Evolutionary conservation across 257 asterid genomes (phyloP).

Genomic region (Solanum phureja): DNA sequence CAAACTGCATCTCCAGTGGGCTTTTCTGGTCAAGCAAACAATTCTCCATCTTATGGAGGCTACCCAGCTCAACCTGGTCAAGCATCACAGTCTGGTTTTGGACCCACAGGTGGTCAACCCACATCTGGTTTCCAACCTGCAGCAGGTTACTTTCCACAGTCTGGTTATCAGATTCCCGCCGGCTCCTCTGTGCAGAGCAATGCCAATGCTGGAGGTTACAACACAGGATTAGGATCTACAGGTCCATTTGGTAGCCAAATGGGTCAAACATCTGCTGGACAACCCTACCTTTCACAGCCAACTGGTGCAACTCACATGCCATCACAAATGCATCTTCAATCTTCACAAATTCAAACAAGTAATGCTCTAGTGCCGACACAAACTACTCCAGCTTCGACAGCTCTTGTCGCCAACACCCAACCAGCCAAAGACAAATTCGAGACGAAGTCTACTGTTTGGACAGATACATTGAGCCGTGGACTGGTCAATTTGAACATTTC

Average conservation of each 20-base stretch:
- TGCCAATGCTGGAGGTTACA: constrained; percentile 45
- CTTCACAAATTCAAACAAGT: constrained; percentile 33
- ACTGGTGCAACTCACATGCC: constrained; percentile 27
- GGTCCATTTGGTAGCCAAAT: constrained; percentile 28
- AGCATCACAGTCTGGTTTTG: constrained; percentile 38
- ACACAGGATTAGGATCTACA: constrained; percentile 24
- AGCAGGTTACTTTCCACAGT: constrained; percentile 19
- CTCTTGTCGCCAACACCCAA: constrained; percentile 40
- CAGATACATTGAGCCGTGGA: constrained; percentile 96
- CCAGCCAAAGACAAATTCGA: constrained; percentile 73
- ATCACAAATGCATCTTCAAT: constrained; percentile 36
- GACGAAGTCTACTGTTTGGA: constrained; percentile 92
- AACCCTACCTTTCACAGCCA: constrained; percentile 26
- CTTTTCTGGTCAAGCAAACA: constrained; percentile 13
- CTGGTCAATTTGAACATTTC: constrained; percentile 89
- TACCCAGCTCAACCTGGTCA: constrained; percentile 44
- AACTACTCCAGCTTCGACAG: constrained; percentile 31
- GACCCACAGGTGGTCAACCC: constrained; percentile 38
- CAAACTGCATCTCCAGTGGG: constrained; percentile 13
- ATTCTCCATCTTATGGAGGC: constrained; percentile 13
- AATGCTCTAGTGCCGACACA: constrained; percentile 15
- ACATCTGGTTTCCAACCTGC: constrained; percentile 24
- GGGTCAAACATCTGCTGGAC: constrained; percentile 23
- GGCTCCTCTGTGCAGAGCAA: constrained; percentile 24
- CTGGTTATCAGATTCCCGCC: constrained; percentile 15